Evolutionary conservation across 768 basidiomycete species (phyloP).

Genomic region (Porpolomopsis calyptriformis): DNA sequence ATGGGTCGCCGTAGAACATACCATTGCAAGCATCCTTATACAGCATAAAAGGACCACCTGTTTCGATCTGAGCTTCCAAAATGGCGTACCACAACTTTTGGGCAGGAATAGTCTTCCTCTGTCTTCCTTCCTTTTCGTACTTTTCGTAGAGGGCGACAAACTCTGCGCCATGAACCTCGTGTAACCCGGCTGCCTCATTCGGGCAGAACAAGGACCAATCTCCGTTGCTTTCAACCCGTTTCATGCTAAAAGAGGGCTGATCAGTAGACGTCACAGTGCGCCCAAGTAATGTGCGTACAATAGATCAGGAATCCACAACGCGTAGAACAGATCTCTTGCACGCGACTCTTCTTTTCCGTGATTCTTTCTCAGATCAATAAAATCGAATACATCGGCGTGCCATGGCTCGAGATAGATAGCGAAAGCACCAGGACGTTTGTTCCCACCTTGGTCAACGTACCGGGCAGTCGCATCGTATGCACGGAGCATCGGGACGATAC

Average conservation of each 20-base stretch:
- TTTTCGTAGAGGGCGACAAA: constrained; percentile 78
- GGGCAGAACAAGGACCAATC: constrained; percentile 98
- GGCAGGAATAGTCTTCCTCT: constrained; percentile 75
- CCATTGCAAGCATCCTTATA: constrained; percentile 96
- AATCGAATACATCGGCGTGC: constrained; percentile 96
- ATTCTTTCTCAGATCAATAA: constrained; percentile 96
- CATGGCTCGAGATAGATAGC: constrained; percentile 98
- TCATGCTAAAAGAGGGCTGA: constrained; percentile 55
- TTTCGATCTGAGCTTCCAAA: constrained; percentile 94
- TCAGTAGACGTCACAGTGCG: neutral
- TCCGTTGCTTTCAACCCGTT: constrained; percentile 79
- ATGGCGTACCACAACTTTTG: constrained; percentile 99
- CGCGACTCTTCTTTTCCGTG: constrained; percentile 97
- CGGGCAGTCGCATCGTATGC: constrained; percentile 97
- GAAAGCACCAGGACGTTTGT: constrained; percentile 98
- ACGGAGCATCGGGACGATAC: constrained; percentile 98
- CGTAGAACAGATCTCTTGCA: constrained; percentile 95
- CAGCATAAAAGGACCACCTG: constrained; percentile 97
- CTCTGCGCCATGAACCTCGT: constrained; percentile 81
- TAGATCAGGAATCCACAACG: constrained; percentile 94
- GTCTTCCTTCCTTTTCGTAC: constrained; percentile 86
- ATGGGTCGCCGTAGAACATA: constrained; percentile 26
- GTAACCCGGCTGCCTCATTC: constrained; percentile 84
- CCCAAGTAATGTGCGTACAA: constrained; percentile 50
- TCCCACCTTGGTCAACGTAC: constrained; percentile 97